Evolutionary conservation across 176 grass and related monocot genomes (phyloP).

Genomic region (Olyra latifolia): DNA sequence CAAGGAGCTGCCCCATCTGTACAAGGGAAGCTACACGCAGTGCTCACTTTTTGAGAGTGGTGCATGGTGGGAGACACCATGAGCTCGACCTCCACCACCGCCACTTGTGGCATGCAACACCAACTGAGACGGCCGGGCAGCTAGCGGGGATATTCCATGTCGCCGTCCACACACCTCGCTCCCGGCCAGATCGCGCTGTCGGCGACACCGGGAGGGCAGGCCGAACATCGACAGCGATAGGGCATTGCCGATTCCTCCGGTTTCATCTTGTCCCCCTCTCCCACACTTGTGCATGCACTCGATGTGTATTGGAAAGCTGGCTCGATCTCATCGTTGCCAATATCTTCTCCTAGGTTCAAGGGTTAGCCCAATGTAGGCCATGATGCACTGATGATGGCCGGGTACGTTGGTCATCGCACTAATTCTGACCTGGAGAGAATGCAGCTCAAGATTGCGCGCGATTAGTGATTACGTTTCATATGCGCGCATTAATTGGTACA

Average conservation of each 20-base stretch:
- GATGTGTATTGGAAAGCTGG: slow-evolving; percentile 34
- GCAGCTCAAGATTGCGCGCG: not conserved
- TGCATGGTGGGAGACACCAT: slow-evolving; percentile 38
- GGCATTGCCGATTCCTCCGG: slow-evolving; percentile 24
- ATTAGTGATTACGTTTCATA: not conserved
- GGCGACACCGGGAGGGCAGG: slow-evolving; percentile 21
- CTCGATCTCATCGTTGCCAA: slow-evolving; percentile 6
- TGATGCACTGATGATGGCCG: slow-evolving; percentile 46
- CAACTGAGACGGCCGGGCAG: not conserved
- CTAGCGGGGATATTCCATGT: slow-evolving; percentile 49
- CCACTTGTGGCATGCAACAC: slow-evolving; percentile 13
- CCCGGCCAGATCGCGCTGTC: slow-evolving; percentile 37
- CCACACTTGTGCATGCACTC: slow-evolving; percentile 28
- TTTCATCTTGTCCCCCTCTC: slow-evolving; percentile 44
- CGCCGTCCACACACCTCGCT: slow-evolving; percentile 21
- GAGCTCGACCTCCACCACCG: slow-evolving; percentile 21
- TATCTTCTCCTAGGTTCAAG: slow-evolving; percentile 41
- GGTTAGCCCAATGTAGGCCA: slow-evolving; percentile 33
- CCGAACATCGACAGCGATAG: slow-evolving; percentile 31
- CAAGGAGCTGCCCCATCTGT: slow-evolving; percentile 34
- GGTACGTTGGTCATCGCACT: slow-evolving; percentile 26
- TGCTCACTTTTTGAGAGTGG: slow-evolving; percentile 37
- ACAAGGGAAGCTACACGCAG: slow-evolving; percentile 9
- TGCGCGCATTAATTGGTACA: not conserved
- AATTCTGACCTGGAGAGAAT: slow-evolving; percentile 24